Conservation (phyloP, 805 yeast species). For the Yarrowia sp. region DNA sequence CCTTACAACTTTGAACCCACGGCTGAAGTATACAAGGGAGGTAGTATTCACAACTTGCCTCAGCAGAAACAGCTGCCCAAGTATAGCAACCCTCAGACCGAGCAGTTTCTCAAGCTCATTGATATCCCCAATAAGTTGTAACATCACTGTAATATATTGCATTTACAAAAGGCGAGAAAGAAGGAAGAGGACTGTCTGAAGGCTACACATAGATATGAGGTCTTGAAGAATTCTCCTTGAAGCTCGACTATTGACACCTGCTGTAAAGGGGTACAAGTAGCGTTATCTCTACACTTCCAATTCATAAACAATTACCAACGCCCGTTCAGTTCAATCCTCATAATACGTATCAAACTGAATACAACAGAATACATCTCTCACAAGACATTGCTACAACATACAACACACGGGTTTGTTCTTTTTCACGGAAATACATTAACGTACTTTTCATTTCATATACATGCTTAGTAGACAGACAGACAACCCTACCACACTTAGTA, state of each 20-base stretch:
- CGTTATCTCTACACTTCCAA: too few species aligned
- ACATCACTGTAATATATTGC: neutral
- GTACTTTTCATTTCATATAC: slow-evolving; percentile 36
- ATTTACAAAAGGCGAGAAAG: neutral
- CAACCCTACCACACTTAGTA: slow-evolving; percentile 51
- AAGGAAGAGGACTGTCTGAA: too few species aligned
- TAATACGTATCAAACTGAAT: too few species aligned
- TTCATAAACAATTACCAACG: too few species aligned
- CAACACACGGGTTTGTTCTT: too few species aligned
- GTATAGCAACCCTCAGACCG: slow-evolving; percentile 46
- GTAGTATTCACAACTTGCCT: neutral
- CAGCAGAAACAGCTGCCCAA: slow-evolving; percentile 12
- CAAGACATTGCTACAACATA: too few species aligned
- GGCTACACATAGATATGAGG: too few species aligned
- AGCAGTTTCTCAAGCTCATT: slow-evolving; percentile 43
- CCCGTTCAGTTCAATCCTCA: too few species aligned
- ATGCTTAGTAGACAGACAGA: slow-evolving; percentile 57
- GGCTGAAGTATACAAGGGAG: slow-evolving; percentile 8
- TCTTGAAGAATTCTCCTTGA: too few species aligned
- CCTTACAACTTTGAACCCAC: slow-evolving; percentile 46
- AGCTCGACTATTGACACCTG: too few species aligned
- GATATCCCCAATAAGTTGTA: slow-evolving; percentile 18
- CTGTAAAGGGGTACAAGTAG: too few species aligned
- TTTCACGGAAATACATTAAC: slow-evolving; percentile 9
- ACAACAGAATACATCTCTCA: too few species aligned